phyloP scores from a whole-genome alignment of 805 yeast genomes.

The Lipomyces lipofer region DNA sequence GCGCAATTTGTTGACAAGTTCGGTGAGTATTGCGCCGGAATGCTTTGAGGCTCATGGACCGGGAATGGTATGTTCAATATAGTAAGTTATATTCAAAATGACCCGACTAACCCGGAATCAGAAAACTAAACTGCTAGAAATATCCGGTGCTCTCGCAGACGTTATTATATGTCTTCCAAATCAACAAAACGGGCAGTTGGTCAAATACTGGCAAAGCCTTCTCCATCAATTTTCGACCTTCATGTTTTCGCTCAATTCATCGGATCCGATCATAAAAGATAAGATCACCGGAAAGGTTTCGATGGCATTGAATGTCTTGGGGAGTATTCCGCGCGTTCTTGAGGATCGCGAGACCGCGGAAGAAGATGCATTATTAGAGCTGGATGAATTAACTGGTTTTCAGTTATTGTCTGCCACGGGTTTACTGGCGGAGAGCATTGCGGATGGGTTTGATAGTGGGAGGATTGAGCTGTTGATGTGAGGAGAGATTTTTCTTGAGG shows the following conservation, averaged over 20 bases:
- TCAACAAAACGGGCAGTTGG: background rate
- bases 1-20: background rate
- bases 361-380: no score
- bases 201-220: background rate
- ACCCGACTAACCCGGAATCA: background rate
- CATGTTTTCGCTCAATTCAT: background rate
- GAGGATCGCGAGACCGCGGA: no score
- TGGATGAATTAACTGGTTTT: no score
- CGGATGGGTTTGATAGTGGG: no score
- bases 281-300: background rate
- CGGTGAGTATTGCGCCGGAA: background rate
- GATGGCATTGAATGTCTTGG: background rate
- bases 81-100: background rate
- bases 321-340: background rate
- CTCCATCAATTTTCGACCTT: background rate
- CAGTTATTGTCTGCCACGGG: no score
- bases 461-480: no score
- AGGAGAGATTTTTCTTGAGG: no score
- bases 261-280: background rate
- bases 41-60: constrained; percentile 1
- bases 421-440: no score
- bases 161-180: constrained; percentile 1
- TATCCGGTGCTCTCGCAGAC: constrained; percentile 6
- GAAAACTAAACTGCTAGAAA: background rate
- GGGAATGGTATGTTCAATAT: background rate